Evolutionary conservation across 192 early-diverging fungal genomes (phyloP).

Genomic region (Kickxella alabastrina): DNA sequence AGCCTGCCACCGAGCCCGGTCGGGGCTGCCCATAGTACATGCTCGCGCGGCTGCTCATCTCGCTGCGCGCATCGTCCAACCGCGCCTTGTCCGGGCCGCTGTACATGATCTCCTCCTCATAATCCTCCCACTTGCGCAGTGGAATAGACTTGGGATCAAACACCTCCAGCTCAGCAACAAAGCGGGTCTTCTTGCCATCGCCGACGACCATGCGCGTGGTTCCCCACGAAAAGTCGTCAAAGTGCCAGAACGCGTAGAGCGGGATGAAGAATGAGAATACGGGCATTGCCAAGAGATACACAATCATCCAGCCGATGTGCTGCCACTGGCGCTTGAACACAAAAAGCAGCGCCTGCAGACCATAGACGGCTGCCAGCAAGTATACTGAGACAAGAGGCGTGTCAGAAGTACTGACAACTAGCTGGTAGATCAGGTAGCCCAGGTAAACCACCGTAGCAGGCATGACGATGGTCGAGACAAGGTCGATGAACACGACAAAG

Average conservation of each 20-base stretch:
- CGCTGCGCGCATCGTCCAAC: slow-evolving; percentile 47
- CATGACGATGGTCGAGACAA: slow-evolving; percentile 92
- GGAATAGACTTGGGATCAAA: slow-evolving; percentile 78
- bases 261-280: slow-evolving; percentile 88
- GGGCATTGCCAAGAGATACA: slow-evolving; percentile 89
- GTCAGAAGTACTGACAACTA: slow-evolving; percentile 55
- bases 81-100: slow-evolving; percentile 27
- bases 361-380: slow-evolving; percentile 86
- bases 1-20: slow-evolving; percentile 47
- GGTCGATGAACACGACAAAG: slow-evolving; percentile 92
- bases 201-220: slow-evolving; percentile 91
- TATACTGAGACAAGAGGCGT: slow-evolving; percentile 80
- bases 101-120: slow-evolving; percentile 62
- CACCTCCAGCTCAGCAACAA: slow-evolving; percentile 63
- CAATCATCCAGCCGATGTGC: slow-evolving; percentile 97
- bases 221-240: slow-evolving; percentile 99
- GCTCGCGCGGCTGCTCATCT: slow-evolving; percentile 53
- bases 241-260: slow-evolving; percentile 98
- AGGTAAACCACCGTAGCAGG: slow-evolving; percentile 91
- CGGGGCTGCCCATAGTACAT: slow-evolving; percentile 51
- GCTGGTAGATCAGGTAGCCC: slow-evolving; percentile 77
- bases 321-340: slow-evolving; percentile 88
- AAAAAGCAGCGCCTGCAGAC: slow-evolving; percentile 86
- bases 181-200: slow-evolving; percentile 68
- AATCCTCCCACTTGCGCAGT: slow-evolving; percentile 79